Percentiles rank a stretch among this genome's conserved stretches.
phyloP scores from a whole-genome alignment of 225 moss, liverwort and hornwort species.

The Sphagnum tenellum region DNA sequence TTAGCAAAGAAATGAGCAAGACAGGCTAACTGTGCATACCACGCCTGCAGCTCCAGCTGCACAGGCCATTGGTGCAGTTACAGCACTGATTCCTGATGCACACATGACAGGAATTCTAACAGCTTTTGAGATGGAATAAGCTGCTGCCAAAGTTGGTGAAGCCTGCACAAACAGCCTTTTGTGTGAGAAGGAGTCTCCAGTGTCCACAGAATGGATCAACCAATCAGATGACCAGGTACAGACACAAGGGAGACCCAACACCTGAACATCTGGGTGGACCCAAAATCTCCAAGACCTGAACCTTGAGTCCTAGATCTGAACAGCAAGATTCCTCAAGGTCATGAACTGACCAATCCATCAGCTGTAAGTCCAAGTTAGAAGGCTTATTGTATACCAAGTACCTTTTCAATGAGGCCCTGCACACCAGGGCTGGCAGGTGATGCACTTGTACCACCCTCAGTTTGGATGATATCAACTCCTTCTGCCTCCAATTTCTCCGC shows the following conservation, averaged over 20 bases:
- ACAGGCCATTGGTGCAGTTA: constrained; percentile 87
- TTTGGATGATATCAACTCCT: constrained; percentile 89
- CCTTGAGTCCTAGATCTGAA: no score
- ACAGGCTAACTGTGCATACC: constrained; percentile 18
- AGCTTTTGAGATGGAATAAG: constrained; percentile 75
- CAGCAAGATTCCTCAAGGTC: no score
- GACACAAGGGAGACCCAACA: no score
- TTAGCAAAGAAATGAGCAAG: neutral
- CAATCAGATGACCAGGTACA: no score
- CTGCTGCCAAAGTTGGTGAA: constrained; percentile 88
- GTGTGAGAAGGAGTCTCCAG: no score
- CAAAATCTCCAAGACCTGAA: no score
- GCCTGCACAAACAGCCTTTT: constrained; percentile 28
- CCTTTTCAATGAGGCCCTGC: constrained; percentile 91
- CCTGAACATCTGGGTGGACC: no score
- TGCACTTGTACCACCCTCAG: constrained; percentile 86
- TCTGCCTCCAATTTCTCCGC: constrained; percentile 66
- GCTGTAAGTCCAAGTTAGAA: no score
- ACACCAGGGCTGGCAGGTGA: constrained; percentile 58
- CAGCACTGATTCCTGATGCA: constrained; percentile 83
- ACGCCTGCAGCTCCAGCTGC: constrained; percentile 90
- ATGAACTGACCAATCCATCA: no score
- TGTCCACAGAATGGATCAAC: no score
- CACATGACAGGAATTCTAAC: constrained; percentile 86
- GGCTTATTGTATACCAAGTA: neutral